Conservation (phyloP, 2,329 filamentous ascomycete species). For the Byssoonygena ceratinophila region DNA sequence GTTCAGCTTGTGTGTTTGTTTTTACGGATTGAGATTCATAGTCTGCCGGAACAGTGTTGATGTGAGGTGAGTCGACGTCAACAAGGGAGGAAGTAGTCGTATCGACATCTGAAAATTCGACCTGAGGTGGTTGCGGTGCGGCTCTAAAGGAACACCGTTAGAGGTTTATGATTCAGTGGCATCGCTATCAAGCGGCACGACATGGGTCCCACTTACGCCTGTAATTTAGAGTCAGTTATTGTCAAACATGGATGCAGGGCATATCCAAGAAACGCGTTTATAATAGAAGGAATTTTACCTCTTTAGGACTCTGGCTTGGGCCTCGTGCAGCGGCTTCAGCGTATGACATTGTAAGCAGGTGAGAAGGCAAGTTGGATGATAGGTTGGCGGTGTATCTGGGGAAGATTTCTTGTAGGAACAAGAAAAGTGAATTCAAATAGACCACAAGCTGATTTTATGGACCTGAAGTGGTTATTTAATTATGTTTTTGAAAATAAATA, state of each 20-base stretch:
- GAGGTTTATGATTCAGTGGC: background rate
- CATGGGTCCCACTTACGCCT: slow-evolving; percentile 32
- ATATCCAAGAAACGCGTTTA: background rate
- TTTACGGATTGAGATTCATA: slow-evolving; percentile 36
- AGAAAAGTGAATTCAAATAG: background rate
- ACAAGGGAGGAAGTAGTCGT: slow-evolving; percentile 34
- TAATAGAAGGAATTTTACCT: slow-evolving; percentile 28
- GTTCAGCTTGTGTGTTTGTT: slow-evolving; percentile 38
- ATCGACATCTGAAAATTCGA: slow-evolving; percentile 33
- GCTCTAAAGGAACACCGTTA: slow-evolving; percentile 25
- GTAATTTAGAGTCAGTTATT: background rate
- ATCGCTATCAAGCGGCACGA: background rate
- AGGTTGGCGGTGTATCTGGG: background rate
- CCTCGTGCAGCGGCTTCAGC: slow-evolving; percentile 40
- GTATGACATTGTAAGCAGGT: slow-evolving; percentile 36
- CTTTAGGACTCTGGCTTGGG: slow-evolving; percentile 38
- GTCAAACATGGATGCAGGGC: background rate
- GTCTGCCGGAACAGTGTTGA: slow-evolving; percentile 34
- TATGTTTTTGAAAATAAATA: too few species aligned
- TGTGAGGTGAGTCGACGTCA: slow-evolving; percentile 40
- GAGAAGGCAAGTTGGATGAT: background rate
- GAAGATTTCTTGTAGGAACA: background rate
- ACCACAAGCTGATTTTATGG: too few species aligned
- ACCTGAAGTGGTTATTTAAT: too few species aligned
- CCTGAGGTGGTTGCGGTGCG: slow-evolving; percentile 31